Conservation (phyloP, 2,329 filamentous ascomycete species). For the Penicillium sp. region DNA sequence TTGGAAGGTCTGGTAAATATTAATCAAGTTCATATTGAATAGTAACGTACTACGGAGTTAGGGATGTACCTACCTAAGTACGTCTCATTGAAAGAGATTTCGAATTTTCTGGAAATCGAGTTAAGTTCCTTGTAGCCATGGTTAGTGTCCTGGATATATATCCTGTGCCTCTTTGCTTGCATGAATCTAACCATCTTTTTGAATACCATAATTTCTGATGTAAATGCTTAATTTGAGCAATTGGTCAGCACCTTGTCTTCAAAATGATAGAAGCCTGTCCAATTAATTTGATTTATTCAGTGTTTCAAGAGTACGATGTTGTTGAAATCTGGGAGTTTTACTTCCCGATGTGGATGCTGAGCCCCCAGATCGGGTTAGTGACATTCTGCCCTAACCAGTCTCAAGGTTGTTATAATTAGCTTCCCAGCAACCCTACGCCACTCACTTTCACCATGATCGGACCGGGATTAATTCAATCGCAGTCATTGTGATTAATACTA, state of each 20-base stretch:
- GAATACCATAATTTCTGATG: too few relatives aligned
- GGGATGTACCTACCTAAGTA: too few relatives aligned
- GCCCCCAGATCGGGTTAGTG: background rate
- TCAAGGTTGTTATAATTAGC: background rate
- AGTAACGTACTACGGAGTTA: too few relatives aligned
- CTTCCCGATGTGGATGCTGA: background rate
- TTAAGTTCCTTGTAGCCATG: too few relatives aligned
- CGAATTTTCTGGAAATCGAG: too few relatives aligned
- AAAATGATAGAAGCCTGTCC: background rate
- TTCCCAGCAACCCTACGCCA: background rate
- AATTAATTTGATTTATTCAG: background rate
- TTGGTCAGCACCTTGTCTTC: accelerated
- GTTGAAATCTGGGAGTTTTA: background rate
- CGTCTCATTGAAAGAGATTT: too few relatives aligned
- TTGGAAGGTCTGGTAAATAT: too few relatives aligned
- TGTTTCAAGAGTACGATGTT: background rate
- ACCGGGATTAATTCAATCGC: background rate
- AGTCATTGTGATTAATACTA: background rate
- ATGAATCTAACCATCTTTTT: too few relatives aligned
- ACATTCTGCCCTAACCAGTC: background rate
- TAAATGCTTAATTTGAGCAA: background rate
- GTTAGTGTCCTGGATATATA: too few relatives aligned
- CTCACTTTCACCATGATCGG: background rate
- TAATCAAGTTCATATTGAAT: too few relatives aligned
- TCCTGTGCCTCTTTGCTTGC: too few relatives aligned